These are phyloP conservation scores for Adenanthera pavonina DNA, from an alignment of 306 rosid species.

Conservation along the genomic window DNA sequence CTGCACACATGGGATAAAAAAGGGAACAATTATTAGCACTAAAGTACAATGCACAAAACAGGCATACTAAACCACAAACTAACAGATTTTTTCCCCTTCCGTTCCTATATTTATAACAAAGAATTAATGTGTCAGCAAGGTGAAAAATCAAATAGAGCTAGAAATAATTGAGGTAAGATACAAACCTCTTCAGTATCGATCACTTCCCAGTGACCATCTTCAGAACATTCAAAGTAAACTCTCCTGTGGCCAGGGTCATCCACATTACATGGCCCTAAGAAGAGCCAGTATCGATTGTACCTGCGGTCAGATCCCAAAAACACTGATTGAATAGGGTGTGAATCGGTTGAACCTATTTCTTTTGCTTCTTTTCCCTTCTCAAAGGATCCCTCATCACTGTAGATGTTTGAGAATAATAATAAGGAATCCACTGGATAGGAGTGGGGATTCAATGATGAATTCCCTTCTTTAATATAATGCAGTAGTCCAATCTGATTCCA, in stretches of 20 bases:
- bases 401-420: constrained; percentile 51
- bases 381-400: constrained; percentile 38
- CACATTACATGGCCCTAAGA: constrained; percentile 87
- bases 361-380: constrained; percentile 44
- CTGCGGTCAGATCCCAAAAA: constrained; percentile 98
- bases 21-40: constrained; percentile 29
- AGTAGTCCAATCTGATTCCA: constrained; percentile 54
- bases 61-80: constrained; percentile 9
- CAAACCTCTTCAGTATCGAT: constrained; percentile 88
- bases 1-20: constrained; percentile 59
- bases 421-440: constrained; percentile 69
- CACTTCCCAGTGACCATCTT: constrained; percentile 99
- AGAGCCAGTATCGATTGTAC: constrained; percentile 97
- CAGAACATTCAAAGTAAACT: constrained; percentile 96
- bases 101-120: not conserved
- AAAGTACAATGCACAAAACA: constrained; percentile 22
- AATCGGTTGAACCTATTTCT: constrained; percentile 40
- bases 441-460: constrained; percentile 50
- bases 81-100: constrained; percentile 28
- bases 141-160: constrained; percentile 13
- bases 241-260: constrained; percentile 95
- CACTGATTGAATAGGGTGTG: constrained; percentile 89
- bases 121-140: not conserved
- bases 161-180: constrained; percentile 31
- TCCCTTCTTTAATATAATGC: constrained; percentile 48